phyloP scores from a whole-genome alignment of 176 grass and related monocot genomes.

The Phragmites australis region DNA sequence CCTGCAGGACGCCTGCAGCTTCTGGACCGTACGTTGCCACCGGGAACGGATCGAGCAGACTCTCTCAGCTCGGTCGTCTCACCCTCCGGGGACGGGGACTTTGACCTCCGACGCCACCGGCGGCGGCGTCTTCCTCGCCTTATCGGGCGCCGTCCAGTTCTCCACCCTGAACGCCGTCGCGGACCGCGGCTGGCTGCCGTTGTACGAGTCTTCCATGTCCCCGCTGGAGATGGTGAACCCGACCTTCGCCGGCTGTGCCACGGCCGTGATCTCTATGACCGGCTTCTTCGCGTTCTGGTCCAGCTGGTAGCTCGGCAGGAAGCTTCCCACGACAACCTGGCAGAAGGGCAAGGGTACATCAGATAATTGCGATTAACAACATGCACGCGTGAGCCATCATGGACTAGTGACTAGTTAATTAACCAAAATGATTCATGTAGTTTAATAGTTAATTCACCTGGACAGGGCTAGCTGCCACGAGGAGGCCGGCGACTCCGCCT shows the following conservation, averaged over 20 bases:
- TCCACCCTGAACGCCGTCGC: conserved; percentile 56
- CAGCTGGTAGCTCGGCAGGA: conserved; percentile 76
- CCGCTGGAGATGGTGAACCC: conserved; percentile 68
- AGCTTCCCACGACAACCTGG: conserved; percentile 95
- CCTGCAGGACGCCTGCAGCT: no score
- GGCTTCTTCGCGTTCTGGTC: conserved; percentile 79
- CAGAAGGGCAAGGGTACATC: neutral
- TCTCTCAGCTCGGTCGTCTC: neutral
- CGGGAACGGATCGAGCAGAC: neutral
- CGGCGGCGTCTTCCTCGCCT: conserved; percentile 9
- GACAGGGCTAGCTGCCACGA: conserved; percentile 81
- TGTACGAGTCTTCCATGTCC: conserved; percentile 55
- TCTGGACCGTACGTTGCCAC: no score
- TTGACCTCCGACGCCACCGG: conserved; percentile 41
- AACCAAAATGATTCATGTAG: neutral
- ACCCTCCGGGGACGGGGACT: conserved; percentile 41
- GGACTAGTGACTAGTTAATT: neutral
- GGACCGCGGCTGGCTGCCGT: conserved; percentile 41
- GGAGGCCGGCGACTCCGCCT: conserved; percentile 80
- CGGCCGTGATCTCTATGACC: conserved; percentile 52
- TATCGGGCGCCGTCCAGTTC: conserved; percentile 55
- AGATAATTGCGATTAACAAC: conserved; percentile 7
- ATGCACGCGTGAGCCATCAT: neutral
- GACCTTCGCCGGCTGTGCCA: conserved; percentile 32
- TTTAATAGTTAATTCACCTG: conserved; percentile 53